These are phyloP conservation scores for Paramecium sexaurelia DNA, from an alignment of 73 alveolate genomes.

Conservation along the genomic window DNA sequence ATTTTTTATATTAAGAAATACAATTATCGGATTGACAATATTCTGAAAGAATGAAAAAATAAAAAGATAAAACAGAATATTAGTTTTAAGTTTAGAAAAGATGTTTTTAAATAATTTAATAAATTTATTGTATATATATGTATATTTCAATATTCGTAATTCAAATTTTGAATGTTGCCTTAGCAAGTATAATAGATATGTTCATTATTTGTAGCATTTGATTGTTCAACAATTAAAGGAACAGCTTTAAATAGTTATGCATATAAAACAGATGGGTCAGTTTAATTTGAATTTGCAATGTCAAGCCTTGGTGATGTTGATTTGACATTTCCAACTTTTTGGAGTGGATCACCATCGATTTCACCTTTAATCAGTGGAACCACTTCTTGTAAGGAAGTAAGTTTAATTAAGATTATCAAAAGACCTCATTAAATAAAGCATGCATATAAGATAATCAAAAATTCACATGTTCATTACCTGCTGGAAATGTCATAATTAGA, in stretches of 20 bases:
- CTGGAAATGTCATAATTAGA: background rate
- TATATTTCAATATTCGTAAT: background rate
- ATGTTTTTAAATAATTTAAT: background rate
- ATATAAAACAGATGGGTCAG: background rate
- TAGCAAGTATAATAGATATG: background rate
- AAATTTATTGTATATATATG: background rate
- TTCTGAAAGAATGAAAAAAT: too few species aligned
- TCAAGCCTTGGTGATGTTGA: background rate
- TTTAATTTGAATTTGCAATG: background rate
- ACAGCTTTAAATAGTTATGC: constrained; percentile 23
- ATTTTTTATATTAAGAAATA: too few species aligned
- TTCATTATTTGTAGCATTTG: background rate
- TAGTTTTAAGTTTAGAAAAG: background rate
- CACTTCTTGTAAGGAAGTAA: background rate
- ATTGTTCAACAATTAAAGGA: background rate
- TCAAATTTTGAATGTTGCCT: constrained; percentile 20
- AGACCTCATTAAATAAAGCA: background rate
- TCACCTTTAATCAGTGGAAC: constrained; percentile 30
- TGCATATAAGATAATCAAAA: background rate
- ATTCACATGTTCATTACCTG: background rate
- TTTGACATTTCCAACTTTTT: constrained; percentile 49
- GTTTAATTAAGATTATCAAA: background rate
- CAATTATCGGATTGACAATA: too few species aligned
- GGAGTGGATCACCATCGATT: constrained; percentile 17
- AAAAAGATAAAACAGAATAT: background rate